Evolutionary conservation across 2,329 filamentous ascomycete genomes (phyloP), one percentile per base, ranked within the genome.

Genomic region (Paracamarosporium sp.): DNA sequence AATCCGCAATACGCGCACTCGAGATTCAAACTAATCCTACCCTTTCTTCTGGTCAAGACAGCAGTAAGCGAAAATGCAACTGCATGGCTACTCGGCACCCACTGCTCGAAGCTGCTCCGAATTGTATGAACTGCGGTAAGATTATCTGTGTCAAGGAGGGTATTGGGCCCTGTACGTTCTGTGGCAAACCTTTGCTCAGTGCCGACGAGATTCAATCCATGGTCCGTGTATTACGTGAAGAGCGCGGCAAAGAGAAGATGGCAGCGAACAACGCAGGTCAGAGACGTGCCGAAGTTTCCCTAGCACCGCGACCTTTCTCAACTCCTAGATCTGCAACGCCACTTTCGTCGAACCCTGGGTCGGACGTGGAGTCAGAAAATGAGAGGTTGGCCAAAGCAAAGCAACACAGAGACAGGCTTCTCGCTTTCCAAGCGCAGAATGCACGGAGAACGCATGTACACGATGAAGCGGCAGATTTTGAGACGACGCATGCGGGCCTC

Each of bases 71-170:
- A 6, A 88, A 87, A 55, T 99, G 95, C 77, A 90, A 90, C 67
- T 99, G 95, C 75, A 92, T 96, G 70, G 95, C 91, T 0, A 88
- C 90, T 0, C 86, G 91, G 1, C 95, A 99, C 75, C 91, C 94
- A 0, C 85, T 98, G 2, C 89, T 97, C 43, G 87, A 87, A n/a
- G 93, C 94, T 0, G 93, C 93, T 0, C 95, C 95, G 0, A 99
- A 98, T 74, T 99, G 95, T 73, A 80, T 96, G 15, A 89, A 85
- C 43, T 99, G 95, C 69, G 95, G 95, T 57, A 98, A 98, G 75
- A 92, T 99, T 12, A 89, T 98, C 53, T 99, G 95, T 74, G 87
- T 96, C 24, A 93, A 95, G 70, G 93, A 99, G 77, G 95, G 95
- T 0, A 83, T 98, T 0, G 94, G 94, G 0, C 94, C 94, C 0